phyloP scores from a whole-genome alignment of 495 filamentous ascomycete species.

The Zalerion maritima region DNA sequence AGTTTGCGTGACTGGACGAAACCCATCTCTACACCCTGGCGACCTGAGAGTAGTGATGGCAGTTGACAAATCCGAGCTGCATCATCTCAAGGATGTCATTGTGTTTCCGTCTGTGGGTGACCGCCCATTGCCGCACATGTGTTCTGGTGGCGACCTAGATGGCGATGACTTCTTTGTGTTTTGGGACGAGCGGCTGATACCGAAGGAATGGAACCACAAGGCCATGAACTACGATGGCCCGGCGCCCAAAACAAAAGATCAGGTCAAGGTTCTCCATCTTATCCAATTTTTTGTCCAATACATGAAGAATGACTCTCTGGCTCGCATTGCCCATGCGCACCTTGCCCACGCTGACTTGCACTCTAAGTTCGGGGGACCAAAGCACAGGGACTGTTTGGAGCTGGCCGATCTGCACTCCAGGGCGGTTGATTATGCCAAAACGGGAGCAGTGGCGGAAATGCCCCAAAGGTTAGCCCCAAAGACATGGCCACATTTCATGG shows the following conservation, averaged over 20 bases:
- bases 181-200: constrained; percentile 72
- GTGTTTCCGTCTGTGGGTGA: constrained; percentile 79
- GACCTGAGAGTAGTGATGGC: constrained; percentile 82
- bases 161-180: constrained; percentile 92
- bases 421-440: constrained; percentile 89
- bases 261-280: constrained; percentile 54
- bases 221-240: constrained; percentile 61
- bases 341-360: constrained; percentile 59
- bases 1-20: constrained; percentile 72
- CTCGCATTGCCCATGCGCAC: constrained; percentile 70
- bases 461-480: constrained; percentile 39
- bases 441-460: constrained; percentile 63
- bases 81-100: constrained; percentile 68
- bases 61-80: constrained; percentile 56
- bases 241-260: constrained; percentile 31
- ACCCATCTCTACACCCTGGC: constrained; percentile 88
- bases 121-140: constrained; percentile 78
- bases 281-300: constrained; percentile 78
- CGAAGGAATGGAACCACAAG: constrained; percentile 47
- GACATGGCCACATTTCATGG: constrained; percentile 84
- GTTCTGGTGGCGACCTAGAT: constrained; percentile 89
- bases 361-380: constrained; percentile 46
- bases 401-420: constrained; percentile 75
- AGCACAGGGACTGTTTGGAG: constrained; percentile 52
- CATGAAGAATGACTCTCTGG: constrained; percentile 82